Evolutionary conservation across 495 filamentous ascomycete species (phyloP).

Genomic region (Penicillium paxilli): DNA sequence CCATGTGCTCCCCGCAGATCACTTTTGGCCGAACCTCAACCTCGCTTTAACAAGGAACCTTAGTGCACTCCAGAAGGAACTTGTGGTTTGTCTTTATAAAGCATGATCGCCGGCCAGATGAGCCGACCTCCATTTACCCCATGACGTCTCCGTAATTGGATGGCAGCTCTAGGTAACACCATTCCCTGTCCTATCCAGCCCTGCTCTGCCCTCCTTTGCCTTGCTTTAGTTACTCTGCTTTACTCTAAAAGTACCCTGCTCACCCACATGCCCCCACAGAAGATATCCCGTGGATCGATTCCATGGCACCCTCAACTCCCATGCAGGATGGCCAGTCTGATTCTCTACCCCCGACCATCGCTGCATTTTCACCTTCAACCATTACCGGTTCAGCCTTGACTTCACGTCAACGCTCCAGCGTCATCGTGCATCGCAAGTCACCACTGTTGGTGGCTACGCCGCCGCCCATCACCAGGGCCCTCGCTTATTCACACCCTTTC

Average conservation of each 20-base stretch:
- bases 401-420: constrained; percentile 78
- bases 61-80: too few relatives aligned
- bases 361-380: constrained; percentile 83
- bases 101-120: constrained; percentile 19
- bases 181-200: constrained; percentile 9
- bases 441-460: constrained; percentile 91
- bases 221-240: constrained; percentile 3
- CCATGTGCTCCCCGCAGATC: constrained; percentile 29
- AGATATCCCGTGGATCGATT: constrained; percentile 67
- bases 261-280: constrained; percentile 29
- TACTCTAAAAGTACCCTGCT: neutral
- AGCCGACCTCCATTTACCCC: constrained; percentile 14
- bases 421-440: constrained; percentile 95
- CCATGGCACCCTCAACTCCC: constrained; percentile 51
- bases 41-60: too few relatives aligned
- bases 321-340: constrained; percentile 41
- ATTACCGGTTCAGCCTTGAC: constrained; percentile 66
- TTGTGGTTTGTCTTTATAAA: neutral
- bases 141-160: constrained; percentile 52
- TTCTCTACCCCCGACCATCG: constrained; percentile 68
- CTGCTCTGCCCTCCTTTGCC: neutral
- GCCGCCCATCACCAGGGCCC: constrained; percentile 84
- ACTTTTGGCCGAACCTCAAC: constrained; percentile 12
- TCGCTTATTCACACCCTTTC: constrained; percentile 94
- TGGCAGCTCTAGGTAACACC: constrained; percentile 62